Evolutionary conservation across 768 basidiomycete species (phyloP).

Genomic region (Lanmaoa pseudosensibilis): DNA sequence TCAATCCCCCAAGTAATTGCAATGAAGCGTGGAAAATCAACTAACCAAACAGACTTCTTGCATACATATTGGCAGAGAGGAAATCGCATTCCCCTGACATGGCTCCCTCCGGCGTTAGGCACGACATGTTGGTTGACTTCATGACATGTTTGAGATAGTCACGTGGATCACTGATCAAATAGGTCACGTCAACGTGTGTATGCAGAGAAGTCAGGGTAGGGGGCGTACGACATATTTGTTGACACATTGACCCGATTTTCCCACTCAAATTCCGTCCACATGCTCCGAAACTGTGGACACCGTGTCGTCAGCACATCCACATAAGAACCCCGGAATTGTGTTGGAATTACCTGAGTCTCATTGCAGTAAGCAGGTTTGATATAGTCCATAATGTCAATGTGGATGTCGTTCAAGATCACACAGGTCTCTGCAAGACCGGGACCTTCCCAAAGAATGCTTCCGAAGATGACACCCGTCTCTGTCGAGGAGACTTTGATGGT

Average conservation of each 20-base stretch:
- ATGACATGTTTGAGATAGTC: constrained; percentile 93
- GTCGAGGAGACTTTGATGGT: constrained; percentile 98
- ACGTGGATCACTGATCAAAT: constrained; percentile 65
- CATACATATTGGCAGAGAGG: constrained; percentile 95
- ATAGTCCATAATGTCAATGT: constrained; percentile 82
- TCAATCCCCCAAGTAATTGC: background rate
- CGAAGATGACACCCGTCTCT: constrained; percentile 98
- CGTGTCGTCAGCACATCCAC: constrained; percentile 2
- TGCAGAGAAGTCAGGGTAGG: background rate
- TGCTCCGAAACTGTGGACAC: constrained; percentile 75
- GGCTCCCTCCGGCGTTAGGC: constrained; percentile 84
- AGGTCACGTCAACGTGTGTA: background rate
- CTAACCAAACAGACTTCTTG: constrained; percentile 88
- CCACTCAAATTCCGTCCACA: constrained; percentile 99
- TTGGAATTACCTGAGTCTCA: constrained; percentile 73
- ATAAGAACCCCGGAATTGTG: background rate
- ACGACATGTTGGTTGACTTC: constrained; percentile 97
- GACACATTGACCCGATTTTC: constrained; percentile 98
- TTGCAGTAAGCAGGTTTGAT: constrained; percentile 78
- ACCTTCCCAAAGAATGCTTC: constrained; percentile 95
- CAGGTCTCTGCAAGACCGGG: constrained; percentile 84
- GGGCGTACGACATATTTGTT: constrained; percentile 72
- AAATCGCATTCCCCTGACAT: constrained; percentile 96
- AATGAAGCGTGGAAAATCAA: constrained; percentile 7
- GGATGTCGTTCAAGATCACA: constrained; percentile 95